Evolutionary conservation across 2,329 filamentous ascomycete genomes (phyloP).

Genomic region (Fusarium cicatricum): DNA sequence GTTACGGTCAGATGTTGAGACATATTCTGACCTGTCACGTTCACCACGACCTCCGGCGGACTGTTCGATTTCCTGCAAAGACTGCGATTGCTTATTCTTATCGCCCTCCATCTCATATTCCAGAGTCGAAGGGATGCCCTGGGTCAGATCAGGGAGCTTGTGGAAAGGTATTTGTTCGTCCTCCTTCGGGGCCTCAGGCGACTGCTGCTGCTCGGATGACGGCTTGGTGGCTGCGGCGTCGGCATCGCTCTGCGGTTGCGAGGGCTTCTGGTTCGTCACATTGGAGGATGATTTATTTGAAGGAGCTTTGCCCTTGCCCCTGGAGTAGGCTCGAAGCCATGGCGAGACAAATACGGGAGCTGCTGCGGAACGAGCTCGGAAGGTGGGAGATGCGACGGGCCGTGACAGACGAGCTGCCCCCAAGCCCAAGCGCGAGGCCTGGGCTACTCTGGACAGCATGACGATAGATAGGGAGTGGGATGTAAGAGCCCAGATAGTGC

Average conservation of each 20-base stretch:
- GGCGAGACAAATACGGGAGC: conserved; percentile 36
- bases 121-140: conserved; percentile 92
- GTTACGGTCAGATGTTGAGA: conserved; percentile 88
- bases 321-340: conserved; percentile 44
- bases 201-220: conserved; percentile 21
- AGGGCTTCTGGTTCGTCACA: conserved; percentile 25
- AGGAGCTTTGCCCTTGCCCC: conserved; percentile 31
- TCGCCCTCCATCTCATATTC: conserved; percentile 72
- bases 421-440: conserved; percentile 46
- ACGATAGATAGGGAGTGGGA: conserved; percentile 25
- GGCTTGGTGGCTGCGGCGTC: conserved; percentile 23
- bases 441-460: conserved; percentile 53
- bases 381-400: conserved; percentile 35
- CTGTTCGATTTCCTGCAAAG: conserved; percentile 50
- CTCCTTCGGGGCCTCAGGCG: conserved; percentile 44
- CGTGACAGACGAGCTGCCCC: conserved; percentile 42
- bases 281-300: conserved; percentile 15
- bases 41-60: conserved; percentile 45
- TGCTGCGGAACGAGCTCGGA: conserved; percentile 38
- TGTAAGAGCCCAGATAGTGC: neutral
- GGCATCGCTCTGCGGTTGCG: conserved; percentile 28
- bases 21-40: conserved; percentile 73
- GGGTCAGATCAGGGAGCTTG: conserved; percentile 88
- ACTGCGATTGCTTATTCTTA: conserved; percentile 46
- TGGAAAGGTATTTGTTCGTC: conserved; percentile 61